A percentile compares a stretch with the other conserved stretches of the same genome.
These are phyloP conservation scores for Theobroma cacao DNA, from an alignment of 345 rosid genomes.

Conservation along the genomic window DNA sequence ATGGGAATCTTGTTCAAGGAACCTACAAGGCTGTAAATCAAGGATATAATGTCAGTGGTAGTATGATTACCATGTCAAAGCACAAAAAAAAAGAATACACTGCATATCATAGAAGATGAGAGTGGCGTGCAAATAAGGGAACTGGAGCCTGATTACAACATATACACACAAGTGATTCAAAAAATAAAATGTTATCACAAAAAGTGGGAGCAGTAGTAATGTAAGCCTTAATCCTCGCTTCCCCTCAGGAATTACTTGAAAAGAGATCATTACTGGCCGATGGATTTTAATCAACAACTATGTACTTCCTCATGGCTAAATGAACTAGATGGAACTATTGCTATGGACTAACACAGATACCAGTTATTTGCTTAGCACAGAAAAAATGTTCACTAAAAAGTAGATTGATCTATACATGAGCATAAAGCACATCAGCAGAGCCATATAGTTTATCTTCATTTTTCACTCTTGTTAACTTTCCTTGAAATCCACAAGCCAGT, in stretches of 20 bases:
- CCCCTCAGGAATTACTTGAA: background rate
- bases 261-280: background rate
- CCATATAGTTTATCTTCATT: background rate
- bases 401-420: background rate
- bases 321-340: background rate
- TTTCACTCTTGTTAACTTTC: background rate
- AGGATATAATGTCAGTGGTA: background rate
- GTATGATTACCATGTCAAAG: background rate
- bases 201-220: too few relatives aligned
- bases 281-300: background rate
- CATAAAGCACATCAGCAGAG: background rate
- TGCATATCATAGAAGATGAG: background rate
- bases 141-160: background rate
- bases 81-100: background rate
- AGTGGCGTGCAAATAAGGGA: background rate
- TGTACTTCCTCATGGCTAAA: background rate
- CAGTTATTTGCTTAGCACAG: background rate
- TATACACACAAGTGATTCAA: background rate
- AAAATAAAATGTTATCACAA: too few relatives aligned
- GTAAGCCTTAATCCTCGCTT: too few relatives aligned
- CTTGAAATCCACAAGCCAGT: background rate
- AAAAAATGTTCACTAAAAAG: background rate
- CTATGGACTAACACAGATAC: background rate
- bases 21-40: conserved; percentile 66
- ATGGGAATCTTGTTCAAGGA: conserved; percentile 92